Evolutionary conservation across 2,329 filamentous ascomycete species (phyloP).

Genomic region (Alternaria incomplexa): DNA sequence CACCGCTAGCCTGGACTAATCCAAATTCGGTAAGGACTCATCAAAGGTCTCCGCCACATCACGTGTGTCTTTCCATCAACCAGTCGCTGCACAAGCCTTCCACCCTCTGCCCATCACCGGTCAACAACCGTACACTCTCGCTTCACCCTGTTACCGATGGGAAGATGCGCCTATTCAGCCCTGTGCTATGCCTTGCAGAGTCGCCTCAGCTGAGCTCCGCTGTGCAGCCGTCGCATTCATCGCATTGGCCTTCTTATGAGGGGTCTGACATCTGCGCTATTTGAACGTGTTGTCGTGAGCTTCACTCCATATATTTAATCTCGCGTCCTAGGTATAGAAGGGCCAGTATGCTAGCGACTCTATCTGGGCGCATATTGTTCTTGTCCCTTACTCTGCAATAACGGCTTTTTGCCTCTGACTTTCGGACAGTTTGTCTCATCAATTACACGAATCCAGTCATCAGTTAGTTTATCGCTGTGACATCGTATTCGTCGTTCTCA

Average conservation of each 20-base stretch:
- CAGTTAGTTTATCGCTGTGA: rapidly evolving
- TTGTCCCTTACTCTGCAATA: neutral
- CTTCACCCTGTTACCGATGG: slow-evolving; percentile 2
- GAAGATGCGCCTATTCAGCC: slow-evolving; percentile 6
- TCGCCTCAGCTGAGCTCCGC: slow-evolving; percentile 4
- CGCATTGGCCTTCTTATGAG: slow-evolving; percentile 25
- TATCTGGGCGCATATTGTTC: neutral
- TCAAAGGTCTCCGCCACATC: slow-evolving; percentile 14
- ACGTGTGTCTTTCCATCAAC: slow-evolving; percentile 7
- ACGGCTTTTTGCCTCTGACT: neutral
- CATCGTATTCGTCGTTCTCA: neutral
- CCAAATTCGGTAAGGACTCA: slow-evolving; percentile 7
- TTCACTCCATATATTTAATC: neutral
- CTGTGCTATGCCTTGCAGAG: slow-evolving; percentile 19
- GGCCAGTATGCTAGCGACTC: neutral
- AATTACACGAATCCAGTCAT: neutral
- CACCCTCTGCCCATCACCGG: neutral
- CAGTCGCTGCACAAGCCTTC: neutral
- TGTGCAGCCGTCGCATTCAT: slow-evolving; percentile 28
- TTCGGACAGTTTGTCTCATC: neutral
- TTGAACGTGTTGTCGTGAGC: neutral
- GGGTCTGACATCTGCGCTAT: neutral
- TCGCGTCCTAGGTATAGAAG: neutral
- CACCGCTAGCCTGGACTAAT: slow-evolving; percentile 13
- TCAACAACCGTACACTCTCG: neutral